Percentiles rank a stretch among this genome's conserved stretches.
Evolutionary conservation across 164 flowering plant genomes (phyloP).

Genomic region (Magnolia officinalis): DNA sequence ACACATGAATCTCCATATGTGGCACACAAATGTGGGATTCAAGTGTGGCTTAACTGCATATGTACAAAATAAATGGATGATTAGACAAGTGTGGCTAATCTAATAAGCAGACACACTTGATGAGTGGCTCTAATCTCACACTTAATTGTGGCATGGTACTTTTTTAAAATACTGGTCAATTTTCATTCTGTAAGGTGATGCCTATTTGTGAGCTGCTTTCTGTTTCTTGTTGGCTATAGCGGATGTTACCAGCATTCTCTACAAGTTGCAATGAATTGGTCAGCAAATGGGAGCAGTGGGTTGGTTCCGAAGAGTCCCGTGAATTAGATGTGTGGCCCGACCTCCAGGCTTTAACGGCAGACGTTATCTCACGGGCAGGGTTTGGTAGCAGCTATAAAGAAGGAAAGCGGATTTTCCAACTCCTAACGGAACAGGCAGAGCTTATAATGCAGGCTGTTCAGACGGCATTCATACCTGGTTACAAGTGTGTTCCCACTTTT

Average conservation of each 20-base stretch:
- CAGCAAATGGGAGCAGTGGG: conserved; percentile 18
- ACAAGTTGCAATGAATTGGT: conserved; percentile 17
- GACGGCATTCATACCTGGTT: conserved; percentile 7
- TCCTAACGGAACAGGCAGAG: conserved; percentile 13
- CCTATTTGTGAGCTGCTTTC: not conserved
- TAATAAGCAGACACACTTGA: not conserved
- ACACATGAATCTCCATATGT: no score
- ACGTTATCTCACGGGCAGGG: conserved; percentile 17
- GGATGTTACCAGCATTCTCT: conserved; percentile 22
- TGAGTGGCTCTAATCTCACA: not conserved
- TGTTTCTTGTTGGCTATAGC: conserved; percentile 7
- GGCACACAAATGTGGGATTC: no score
- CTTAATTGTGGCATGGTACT: not conserved
- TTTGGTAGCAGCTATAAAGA: conserved; percentile 20
- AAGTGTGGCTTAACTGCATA: not conserved
- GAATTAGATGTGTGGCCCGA: conserved; percentile 21
- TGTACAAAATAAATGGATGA: not conserved
- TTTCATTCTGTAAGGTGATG: not conserved
- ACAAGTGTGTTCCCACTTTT: not conserved
- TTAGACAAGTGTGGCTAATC: not conserved
- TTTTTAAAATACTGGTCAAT: not conserved
- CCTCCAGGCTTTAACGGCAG: conserved; percentile 14
- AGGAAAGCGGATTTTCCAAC: conserved; percentile 17
- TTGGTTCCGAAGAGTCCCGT: conserved; percentile 5
- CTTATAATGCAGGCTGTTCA: not conserved